Percentiles rank a stretch among this genome's conserved stretches.
These are phyloP conservation scores for Ettlia oleoabundans DNA, from an alignment of 139 green algal species.

Conservation along the genomic window DNA sequence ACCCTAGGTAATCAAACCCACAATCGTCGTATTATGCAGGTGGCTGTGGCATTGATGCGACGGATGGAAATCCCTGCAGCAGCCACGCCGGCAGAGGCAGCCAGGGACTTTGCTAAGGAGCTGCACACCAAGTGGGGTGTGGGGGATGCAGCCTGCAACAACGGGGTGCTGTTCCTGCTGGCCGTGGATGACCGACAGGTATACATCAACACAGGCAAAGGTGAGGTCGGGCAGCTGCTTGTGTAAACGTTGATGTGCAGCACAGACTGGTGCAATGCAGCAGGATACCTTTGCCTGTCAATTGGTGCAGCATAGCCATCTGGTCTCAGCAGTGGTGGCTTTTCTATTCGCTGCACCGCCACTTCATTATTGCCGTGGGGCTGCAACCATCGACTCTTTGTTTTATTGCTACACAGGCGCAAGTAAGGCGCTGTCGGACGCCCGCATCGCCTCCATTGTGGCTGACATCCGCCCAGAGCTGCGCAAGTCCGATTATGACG, in stretches of 20 bases:
- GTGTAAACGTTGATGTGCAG: too few relatives aligned
- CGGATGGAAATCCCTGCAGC: constrained; percentile 40
- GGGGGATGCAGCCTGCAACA: constrained; percentile 64
- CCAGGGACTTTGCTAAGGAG: constrained; percentile 52
- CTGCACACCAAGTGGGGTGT: constrained; percentile 76
- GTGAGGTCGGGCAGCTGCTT: constrained; percentile 14
- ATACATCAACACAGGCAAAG: constrained; percentile 3
- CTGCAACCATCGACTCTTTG: too few relatives aligned
- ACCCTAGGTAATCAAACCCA: too few relatives aligned
- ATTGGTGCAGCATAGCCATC: too few relatives aligned
- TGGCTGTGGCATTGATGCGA: constrained; percentile 67
- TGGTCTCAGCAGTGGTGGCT: too few relatives aligned
- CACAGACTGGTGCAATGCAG: too few relatives aligned
- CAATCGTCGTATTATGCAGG: too few relatives aligned
- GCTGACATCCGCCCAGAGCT: constrained; percentile 49
- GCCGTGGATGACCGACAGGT: constrained; percentile 67
- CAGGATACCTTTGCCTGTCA: too few relatives aligned
- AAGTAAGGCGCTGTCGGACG: constrained; percentile 37
- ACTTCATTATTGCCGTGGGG: too few relatives aligned
- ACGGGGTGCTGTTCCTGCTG: constrained; percentile 75
- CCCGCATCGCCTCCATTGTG: constrained; percentile 48
- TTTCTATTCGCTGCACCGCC: too few relatives aligned
- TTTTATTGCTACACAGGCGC: too few relatives aligned
- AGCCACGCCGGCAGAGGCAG: constrained; percentile 8
- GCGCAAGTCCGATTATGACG: constrained; percentile 45